Evolutionary conservation across 768 basidiomycete genomes (phyloP).

Genomic region (Scleroderma bovista): DNA sequence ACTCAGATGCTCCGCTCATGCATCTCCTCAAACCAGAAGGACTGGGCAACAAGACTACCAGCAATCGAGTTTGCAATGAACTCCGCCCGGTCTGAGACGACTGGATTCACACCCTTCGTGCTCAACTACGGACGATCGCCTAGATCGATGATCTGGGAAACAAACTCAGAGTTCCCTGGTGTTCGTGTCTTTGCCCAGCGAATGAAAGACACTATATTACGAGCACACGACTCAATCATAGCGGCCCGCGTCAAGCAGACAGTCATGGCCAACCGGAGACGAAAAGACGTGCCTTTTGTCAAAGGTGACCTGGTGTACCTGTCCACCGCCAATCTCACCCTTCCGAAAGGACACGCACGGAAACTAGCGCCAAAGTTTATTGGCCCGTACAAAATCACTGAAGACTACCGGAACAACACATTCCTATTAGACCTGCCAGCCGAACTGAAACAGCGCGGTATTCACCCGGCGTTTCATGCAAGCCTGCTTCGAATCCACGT

Average conservation of each 20-base stretch:
- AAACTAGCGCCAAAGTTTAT: constrained; percentile 34
- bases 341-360: constrained; percentile 24
- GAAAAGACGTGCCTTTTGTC: constrained; percentile 12
- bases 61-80: constrained; percentile 37
- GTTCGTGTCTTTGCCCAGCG: constrained; percentile 19
- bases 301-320: constrained; percentile 29
- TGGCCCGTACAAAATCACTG: constrained; percentile 26
- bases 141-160: constrained; percentile 25
- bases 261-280: constrained; percentile 16
- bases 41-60: constrained; percentile 26
- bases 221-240: constrained; percentile 25
- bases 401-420: constrained; percentile 13
- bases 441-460: constrained; percentile 19
- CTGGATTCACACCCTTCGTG: constrained; percentile 34
- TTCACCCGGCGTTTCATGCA: constrained; percentile 31
- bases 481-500: constrained; percentile 25
- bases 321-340: constrained; percentile 29
- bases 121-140: constrained; percentile 30
- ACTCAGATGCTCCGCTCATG: constrained; percentile 26
- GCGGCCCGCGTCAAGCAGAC: constrained; percentile 22
- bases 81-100: constrained; percentile 26
- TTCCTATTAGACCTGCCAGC: constrained; percentile 25
- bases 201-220: constrained; percentile 18
- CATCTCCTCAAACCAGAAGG: constrained; percentile 18
- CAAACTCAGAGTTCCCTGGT: constrained; percentile 20